These are phyloP conservation scores for Immersiporthe knoxdaviesiana DNA, from an alignment of 2,329 filamentous ascomycete species.

Conservation along the genomic window DNA sequence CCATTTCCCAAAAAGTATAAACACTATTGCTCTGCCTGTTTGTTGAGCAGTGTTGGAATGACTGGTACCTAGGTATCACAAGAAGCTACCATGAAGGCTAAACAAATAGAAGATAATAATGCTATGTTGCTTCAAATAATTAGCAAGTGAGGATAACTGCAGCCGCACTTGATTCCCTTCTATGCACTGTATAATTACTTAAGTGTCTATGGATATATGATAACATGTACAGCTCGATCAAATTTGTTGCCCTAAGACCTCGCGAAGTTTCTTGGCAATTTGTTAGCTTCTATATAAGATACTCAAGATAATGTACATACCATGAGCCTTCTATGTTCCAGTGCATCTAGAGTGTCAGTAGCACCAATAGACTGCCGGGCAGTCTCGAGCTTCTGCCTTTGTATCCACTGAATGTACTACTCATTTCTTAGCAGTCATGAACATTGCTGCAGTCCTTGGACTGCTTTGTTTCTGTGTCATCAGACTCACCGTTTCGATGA, in stretches of 20 bases:
- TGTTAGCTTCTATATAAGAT: background rate
- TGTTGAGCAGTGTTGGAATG: too few relatives aligned
- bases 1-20: too few relatives aligned
- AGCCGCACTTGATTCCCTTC: background rate
- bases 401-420: background rate
- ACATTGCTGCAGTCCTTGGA: background rate
- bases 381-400: background rate
- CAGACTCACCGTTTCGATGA: background rate
- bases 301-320: background rate
- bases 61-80: too few relatives aligned
- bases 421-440: background rate
- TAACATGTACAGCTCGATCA: background rate
- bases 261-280: background rate
- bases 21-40: too few relatives aligned
- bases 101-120: too few relatives aligned
- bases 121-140: background rate
- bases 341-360: background rate
- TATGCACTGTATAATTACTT: background rate
- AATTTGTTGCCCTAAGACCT: background rate
- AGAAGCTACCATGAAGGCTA: too few relatives aligned
- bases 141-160: background rate
- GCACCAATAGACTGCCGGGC: background rate
- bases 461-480: background rate
- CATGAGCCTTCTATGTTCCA: background rate
- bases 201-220: too few relatives aligned